Conservation (phyloP, 345 rosid genomes). For the Pugionium dolabratum region DNA sequence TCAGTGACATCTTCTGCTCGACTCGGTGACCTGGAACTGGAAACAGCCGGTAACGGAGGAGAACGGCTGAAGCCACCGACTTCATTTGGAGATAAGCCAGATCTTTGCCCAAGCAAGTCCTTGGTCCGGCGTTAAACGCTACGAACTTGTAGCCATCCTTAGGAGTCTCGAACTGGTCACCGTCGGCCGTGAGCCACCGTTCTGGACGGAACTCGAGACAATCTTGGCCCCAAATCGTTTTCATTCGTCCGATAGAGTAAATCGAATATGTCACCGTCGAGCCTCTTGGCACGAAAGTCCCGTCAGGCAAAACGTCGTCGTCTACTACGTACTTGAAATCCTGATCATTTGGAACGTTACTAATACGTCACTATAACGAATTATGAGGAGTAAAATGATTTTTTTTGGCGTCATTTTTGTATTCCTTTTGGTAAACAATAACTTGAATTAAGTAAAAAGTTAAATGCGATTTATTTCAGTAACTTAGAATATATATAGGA, state of each 20-base stretch:
- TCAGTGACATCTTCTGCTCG: slow-evolving; percentile 93
- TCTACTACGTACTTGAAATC: slow-evolving; percentile 77
- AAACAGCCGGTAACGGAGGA: slow-evolving; percentile 70
- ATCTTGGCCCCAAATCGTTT: slow-evolving; percentile 88
- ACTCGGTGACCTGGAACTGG: slow-evolving; percentile 76
- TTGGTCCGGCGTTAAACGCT: slow-evolving; percentile 90
- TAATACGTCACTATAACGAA: slow-evolving; percentile 22
- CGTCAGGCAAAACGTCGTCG: slow-evolving; percentile 81
- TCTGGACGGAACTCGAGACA: slow-evolving; percentile 83
- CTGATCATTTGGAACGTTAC: slow-evolving; percentile 35
- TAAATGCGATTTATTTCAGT: slow-evolving; percentile 13
- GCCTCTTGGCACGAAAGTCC: slow-evolving; percentile 74
- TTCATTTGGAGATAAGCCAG: slow-evolving; percentile 91
- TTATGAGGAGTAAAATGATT: slow-evolving; percentile 3
- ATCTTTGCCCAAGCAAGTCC: slow-evolving; percentile 92
- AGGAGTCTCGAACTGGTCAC: slow-evolving; percentile 61
- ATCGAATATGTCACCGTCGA: slow-evolving; percentile 89
- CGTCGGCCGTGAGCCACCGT: slow-evolving; percentile 67
- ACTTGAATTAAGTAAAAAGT: slow-evolving; percentile 5
- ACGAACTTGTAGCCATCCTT: slow-evolving; percentile 83
- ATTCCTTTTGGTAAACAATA: slow-evolving; percentile 14
- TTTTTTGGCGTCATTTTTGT: slow-evolving; percentile 5
- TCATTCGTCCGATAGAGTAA: slow-evolving; percentile 86
- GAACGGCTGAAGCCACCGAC: slow-evolving; percentile 81
- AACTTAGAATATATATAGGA: neutral